Conservation (phyloP, 345 rosid genomes). For the Salix brachista region DNA sequence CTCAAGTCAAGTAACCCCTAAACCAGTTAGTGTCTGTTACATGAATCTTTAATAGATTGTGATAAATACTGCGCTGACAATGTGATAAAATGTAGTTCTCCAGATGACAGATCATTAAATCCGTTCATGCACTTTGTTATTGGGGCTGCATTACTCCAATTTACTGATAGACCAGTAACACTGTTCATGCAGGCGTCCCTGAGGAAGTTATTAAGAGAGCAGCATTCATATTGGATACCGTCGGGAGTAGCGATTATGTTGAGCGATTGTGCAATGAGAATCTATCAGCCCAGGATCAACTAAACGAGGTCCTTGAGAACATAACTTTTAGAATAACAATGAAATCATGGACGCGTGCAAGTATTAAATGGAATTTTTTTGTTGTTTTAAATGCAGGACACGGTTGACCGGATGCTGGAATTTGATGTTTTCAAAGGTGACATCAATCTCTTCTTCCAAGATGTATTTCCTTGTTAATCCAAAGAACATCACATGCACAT, state of each 20-base stretch:
- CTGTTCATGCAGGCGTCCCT: slow-evolving; percentile 56
- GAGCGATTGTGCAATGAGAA: slow-evolving; percentile 52
- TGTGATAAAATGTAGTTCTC: too few relatives aligned
- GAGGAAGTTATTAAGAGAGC: slow-evolving; percentile 82
- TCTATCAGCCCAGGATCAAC: slow-evolving; percentile 61
- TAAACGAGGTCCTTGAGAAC: slow-evolving; percentile 45
- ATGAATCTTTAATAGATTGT: neutral
- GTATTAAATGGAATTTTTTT: neutral
- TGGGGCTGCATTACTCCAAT: neutral
- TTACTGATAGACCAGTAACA: slow-evolving; percentile 1
- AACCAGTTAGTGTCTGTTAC: neutral
- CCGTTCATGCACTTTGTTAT: neutral
- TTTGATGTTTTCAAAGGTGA: slow-evolving; percentile 58
- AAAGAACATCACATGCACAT: neutral
- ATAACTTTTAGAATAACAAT: neutral
- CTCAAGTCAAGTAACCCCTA: neutral
- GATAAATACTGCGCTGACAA: too few relatives aligned
- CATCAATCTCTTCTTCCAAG: slow-evolving; percentile 55
- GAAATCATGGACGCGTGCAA: neutral
- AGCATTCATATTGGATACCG: slow-evolving; percentile 49
- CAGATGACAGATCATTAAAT: too few relatives aligned
- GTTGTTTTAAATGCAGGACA: slow-evolving; percentile 44
- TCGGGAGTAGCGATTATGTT: slow-evolving; percentile 42
- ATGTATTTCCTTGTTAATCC: slow-evolving; percentile 28
- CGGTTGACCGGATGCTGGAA: slow-evolving; percentile 59